Evolutionary conservation across 2,329 filamentous ascomycete species (phyloP).

Genomic region (Sporothrix brasiliensis): DNA sequence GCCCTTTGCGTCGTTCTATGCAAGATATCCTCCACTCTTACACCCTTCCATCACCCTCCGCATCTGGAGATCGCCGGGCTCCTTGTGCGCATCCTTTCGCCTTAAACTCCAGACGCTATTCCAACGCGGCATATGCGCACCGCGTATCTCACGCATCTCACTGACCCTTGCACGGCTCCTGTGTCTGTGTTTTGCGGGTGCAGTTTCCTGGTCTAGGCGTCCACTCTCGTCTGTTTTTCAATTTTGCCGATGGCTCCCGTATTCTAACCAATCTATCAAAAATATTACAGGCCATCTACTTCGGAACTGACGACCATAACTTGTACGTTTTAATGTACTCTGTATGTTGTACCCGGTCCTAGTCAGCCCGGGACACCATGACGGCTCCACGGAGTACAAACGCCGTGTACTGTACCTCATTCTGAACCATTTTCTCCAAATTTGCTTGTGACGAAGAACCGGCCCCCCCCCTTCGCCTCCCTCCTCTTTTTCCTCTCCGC

Average conservation of each 20-base stretch:
- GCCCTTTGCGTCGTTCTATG: neutral
- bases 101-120: slow-evolving; percentile 11
- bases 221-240: neutral
- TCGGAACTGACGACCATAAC: neutral
- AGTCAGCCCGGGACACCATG: neutral
- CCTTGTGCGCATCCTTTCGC: neutral
- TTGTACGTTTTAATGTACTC: neutral
- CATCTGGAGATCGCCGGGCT: slow-evolving; percentile 6
- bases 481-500: slow-evolving; percentile 11
- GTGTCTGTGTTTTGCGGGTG: neutral
- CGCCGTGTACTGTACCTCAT: neutral
- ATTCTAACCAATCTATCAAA: slow-evolving; percentile 10
- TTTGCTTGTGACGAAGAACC: slow-evolving; percentile 25
- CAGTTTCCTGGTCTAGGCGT: neutral
- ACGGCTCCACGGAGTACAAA: slow-evolving; percentile 20
- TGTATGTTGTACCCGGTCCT: neutral
- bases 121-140: neutral
- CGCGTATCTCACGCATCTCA: neutral
- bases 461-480: slow-evolving; percentile 8
- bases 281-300: neutral
- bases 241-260: slow-evolving; percentile 16
- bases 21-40: neutral
- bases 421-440: slow-evolving; percentile 8
- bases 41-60: neutral
- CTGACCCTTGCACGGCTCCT: neutral